Base-by-base conservation (phyloP, 1,284 basidiomycete species). In the Apiotrichum sp. region DNA sequence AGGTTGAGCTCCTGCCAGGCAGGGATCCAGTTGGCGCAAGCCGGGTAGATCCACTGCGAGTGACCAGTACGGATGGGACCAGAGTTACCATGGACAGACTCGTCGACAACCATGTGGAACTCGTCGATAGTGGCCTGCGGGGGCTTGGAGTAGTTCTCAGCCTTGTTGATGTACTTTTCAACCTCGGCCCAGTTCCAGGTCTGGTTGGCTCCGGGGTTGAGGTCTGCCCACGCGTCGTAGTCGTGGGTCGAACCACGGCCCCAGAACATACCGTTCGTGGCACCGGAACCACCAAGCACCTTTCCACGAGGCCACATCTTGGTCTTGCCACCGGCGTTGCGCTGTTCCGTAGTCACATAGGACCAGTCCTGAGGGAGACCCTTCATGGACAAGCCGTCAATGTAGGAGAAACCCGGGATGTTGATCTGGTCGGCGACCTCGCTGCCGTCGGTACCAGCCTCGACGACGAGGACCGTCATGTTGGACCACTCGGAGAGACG, bases 201-300 rank as follows among this genome's bases (percentile, higher is more conserved):
- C 29, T 47, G 40, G 48, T 71, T 66, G n/a, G 53, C 64, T 47
- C 61, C 57, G 13, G 73, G 67, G 59, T 76, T 75, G 44, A 75
- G 66, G n/a, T 50, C 22, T 58, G 53, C 73, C 77, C 77, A 79
- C 47, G 75, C 74, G 56, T 79, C 74, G 53, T 78, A 78, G 56
- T 79, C 78, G 22, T 62, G 59, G 35, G 58, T 57, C 46, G 67
- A 66, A 1, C 68, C 75, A 53, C 74, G 58, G 40, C 75, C 65
- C 74, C 82, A 78, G 75, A 86, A 88, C 74, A 87, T 79, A 54
- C 85, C 87, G 73, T 88, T 88, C 57, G 86, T 79, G 6, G 86
- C 84, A 40, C 82, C 69, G 13, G 72, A 86, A 16, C 87, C 87
- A 51, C 87, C 87, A 29, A 88, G 80, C 32, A 85, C 78, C 78